Evolutionary conservation across 306 rosid genomes (phyloP).

Genomic region (Glycine tomentella): DNA sequence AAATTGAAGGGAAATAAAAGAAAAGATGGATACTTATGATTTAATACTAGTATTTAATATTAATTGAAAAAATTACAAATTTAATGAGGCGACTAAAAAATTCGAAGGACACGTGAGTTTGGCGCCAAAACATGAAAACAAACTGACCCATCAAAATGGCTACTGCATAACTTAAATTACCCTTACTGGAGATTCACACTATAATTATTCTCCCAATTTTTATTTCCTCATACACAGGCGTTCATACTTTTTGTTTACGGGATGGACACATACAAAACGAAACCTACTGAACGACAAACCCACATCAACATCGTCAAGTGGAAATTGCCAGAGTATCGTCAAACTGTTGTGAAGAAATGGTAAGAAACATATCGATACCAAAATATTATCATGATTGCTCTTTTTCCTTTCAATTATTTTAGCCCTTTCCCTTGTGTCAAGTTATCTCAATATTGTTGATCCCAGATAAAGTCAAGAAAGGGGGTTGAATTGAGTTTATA

Average conservation of each 20-base stretch:
- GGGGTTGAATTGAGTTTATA: too few species aligned
- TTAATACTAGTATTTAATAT: too few species aligned
- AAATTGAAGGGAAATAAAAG: too few species aligned
- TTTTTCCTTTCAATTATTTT: constrained; percentile 23
- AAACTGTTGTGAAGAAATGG: neutral
- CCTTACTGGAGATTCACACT: constrained; percentile 11
- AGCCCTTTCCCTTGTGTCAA: neutral
- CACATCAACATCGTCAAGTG: neutral
- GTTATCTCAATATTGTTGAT: neutral
- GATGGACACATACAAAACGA: constrained; percentile 23
- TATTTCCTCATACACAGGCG: constrained; percentile 3
- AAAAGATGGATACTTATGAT: too few species aligned
- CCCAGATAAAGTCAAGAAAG: too few species aligned
- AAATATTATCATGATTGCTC: neutral
- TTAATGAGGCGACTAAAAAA: too few species aligned
- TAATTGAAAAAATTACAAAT: too few species aligned
- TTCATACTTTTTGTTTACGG: neutral
- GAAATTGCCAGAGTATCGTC: constrained; percentile 36
- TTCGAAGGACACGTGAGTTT: too few species aligned
- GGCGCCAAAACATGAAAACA: too few species aligned
- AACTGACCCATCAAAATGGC: too few species aligned
- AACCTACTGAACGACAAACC: neutral
- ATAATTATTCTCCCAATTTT: neutral
- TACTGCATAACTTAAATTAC: too few species aligned
- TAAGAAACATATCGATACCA: constrained; percentile 17